Evolutionary conservation across 2,329 filamentous ascomycete genomes (phyloP), one percentile per base, ranked within the genome.

Genomic region (Moelleriella libera): DNA sequence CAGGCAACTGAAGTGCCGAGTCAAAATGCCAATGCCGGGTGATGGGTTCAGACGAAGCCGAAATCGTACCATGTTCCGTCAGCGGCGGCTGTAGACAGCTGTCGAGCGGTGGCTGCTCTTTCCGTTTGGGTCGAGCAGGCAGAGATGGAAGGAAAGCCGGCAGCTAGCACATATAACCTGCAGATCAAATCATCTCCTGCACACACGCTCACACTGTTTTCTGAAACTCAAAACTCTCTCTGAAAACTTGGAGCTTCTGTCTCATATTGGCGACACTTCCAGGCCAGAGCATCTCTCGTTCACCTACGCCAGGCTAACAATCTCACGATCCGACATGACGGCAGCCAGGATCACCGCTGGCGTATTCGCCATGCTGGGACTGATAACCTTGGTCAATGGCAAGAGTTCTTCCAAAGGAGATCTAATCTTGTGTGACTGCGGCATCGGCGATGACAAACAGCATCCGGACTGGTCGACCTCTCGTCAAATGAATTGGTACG

Each of bases 401-500:
- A 54, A 63, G 46, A 55, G 55, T 47, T 54, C 59, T 37, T 55
- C 56, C 34, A 57, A 60, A 11, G 64, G 65, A 51, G 60, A 68
- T 12, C 62, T 68, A 40, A 58, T 68, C 40, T 61, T 68, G 44
- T 65, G 64, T 31, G 66, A 68, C 46, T 68, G 66, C 47, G 66
- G 66, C 31, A 68, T 68, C 47, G 66, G 66, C 5, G 62, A 66
- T 49, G 66, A 68, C 53, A 56, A 60, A n/a, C 57, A 59, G 6
- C 62, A 68, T 41, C 55, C 59, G 8, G 58, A 56, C 34, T 68
- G 66, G 66, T 68, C 66, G 6, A 68, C 66, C 5, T 68, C 66
- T 43, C 66, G 66, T 41, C 66, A 68, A 52, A 64, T 68, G 55
- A 68, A 68, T 51, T 68, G 66, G 66, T 68, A 68, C 47, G 47